Evolutionary conservation across 805 yeast genomes (phyloP).

Genomic region (Zygosaccharomyces siamensis): DNA sequence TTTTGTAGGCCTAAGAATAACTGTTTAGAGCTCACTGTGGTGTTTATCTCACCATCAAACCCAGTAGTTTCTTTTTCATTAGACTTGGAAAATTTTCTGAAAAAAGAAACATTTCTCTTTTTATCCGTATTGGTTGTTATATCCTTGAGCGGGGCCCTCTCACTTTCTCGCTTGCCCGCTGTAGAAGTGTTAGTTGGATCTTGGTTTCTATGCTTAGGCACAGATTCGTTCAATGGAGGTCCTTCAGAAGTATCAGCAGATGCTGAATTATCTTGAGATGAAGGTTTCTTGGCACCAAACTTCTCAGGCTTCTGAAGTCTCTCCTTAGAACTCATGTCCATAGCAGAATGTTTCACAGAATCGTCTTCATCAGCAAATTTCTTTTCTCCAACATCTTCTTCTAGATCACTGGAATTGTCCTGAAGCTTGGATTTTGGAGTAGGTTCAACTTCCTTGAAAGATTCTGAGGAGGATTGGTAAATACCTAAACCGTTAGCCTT

Average conservation of each 20-base stretch:
- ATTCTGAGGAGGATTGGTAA: constrained; percentile 21
- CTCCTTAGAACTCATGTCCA: not conserved
- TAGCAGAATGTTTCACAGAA: constrained; percentile 1
- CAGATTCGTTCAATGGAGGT: constrained; percentile 15
- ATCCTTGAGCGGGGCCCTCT: constrained; percentile 18
- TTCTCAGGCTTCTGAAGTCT: not conserved
- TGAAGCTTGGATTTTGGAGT: constrained; percentile 12
- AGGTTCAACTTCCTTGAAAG: constrained; percentile 5
- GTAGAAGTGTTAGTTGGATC: constrained; percentile 5
- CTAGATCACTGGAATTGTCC: constrained; percentile 17
- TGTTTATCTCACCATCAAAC: constrained; percentile 25
- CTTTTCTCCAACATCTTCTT: constrained; percentile 6
- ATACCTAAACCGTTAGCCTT: constrained; percentile 29
- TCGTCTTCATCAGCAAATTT: constrained; percentile 12
- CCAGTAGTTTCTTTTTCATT: constrained; percentile 12
- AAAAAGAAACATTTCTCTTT: constrained; percentile 29
- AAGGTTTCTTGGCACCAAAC: not conserved
- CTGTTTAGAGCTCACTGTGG: constrained; percentile 42
- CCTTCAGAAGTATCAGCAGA: constrained; percentile 1
- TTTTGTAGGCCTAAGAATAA: constrained; percentile 61
- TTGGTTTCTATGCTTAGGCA: constrained; percentile 12
- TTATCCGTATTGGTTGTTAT: constrained; percentile 16
- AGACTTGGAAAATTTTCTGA: constrained; percentile 34
- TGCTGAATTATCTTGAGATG: not conserved
- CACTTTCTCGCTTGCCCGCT: constrained; percentile 2